phyloP scores from a whole-genome alignment of 2,329 filamentous ascomycete genomes.

The Berkeleyomyces rouxiae region DNA sequence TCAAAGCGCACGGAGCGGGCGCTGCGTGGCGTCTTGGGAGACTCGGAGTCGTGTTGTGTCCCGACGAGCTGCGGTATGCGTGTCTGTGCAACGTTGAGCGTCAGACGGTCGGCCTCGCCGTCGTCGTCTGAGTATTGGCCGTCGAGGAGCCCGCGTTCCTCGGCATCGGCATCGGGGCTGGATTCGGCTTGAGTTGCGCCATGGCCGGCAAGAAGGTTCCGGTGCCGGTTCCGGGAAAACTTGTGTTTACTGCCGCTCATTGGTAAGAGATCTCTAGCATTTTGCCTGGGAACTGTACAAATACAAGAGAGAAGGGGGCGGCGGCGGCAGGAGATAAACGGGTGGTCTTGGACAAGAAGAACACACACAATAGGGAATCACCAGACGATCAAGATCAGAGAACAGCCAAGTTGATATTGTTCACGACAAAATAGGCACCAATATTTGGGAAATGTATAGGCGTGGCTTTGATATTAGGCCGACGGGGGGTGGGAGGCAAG shows the following conservation, averaged over 20 bases:
- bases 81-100: slow-evolving; percentile 11
- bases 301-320: background rate
- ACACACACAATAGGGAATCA: background rate
- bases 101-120: slow-evolving; percentile 9
- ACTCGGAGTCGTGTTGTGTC: slow-evolving; percentile 3
- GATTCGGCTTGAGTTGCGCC: slow-evolving; percentile 1
- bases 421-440: background rate
- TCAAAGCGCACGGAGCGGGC: slow-evolving; percentile 63
- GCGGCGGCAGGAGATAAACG: background rate
- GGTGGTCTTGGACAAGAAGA: background rate
- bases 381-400: background rate
- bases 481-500: background rate
- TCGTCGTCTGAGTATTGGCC: slow-evolving; percentile 15
- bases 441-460: background rate
- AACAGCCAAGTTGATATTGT: background rate
- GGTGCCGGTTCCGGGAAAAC: slow-evolving; percentile 12
- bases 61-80: slow-evolving; percentile 6
- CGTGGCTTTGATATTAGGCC: background rate
- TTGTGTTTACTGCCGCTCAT: slow-evolving; percentile 13
- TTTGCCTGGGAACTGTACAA: background rate
- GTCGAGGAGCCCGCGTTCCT: slow-evolving; percentile 17
- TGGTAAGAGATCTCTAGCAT: slow-evolving; percentile 10
- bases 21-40: slow-evolving; percentile 38
- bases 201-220: slow-evolving; percentile 5
- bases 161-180: slow-evolving; percentile 15